Conservation (phyloP, 2,329 filamentous ascomycete genomes). For the Rasamsonia emersonii region DNA sequence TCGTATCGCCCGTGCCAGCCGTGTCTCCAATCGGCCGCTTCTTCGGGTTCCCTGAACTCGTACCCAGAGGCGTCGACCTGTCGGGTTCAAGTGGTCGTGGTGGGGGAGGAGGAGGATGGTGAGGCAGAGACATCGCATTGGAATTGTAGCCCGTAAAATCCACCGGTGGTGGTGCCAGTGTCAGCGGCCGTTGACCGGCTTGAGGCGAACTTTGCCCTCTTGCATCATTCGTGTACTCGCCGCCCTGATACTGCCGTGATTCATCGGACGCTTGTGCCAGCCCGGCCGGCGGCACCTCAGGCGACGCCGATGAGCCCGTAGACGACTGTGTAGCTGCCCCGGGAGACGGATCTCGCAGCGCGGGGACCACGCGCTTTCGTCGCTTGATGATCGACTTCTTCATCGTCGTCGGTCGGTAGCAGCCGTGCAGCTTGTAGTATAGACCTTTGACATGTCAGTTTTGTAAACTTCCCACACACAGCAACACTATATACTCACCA, state of each 20-base stretch:
- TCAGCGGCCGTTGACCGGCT: slow-evolving; percentile 26
- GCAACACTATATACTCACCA: slow-evolving; percentile 53
- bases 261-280: slow-evolving; percentile 23
- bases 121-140: slow-evolving; percentile 21
- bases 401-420: slow-evolving; percentile 93
- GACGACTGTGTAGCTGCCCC: slow-evolving; percentile 32
- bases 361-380: slow-evolving; percentile 86
- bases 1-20: no score
- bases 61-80: slow-evolving; percentile 11
- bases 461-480: not conserved
- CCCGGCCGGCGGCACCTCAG: slow-evolving; percentile 29
- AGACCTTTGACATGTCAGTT: slow-evolving; percentile 50
- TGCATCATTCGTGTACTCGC: slow-evolving; percentile 31
- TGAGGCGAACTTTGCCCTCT: slow-evolving; percentile 33
- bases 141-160: slow-evolving; percentile 42
- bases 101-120: slow-evolving; percentile 19
- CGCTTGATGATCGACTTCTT: slow-evolving; percentile 97
- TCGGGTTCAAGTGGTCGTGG: slow-evolving; percentile 24
- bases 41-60: slow-evolving; percentile 21
- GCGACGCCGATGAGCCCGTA: slow-evolving; percentile 34
- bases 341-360: slow-evolving; percentile 44
- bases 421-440: slow-evolving; percentile 92
- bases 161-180: slow-evolving; percentile 37
- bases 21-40: slow-evolving; percentile 30
- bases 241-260: slow-evolving; percentile 25